Percentiles rank a stretch among this genome's conserved stretches.
phyloP scores from a whole-genome alignment of 805 yeast species.

The Teunomyces pallodes region DNA sequence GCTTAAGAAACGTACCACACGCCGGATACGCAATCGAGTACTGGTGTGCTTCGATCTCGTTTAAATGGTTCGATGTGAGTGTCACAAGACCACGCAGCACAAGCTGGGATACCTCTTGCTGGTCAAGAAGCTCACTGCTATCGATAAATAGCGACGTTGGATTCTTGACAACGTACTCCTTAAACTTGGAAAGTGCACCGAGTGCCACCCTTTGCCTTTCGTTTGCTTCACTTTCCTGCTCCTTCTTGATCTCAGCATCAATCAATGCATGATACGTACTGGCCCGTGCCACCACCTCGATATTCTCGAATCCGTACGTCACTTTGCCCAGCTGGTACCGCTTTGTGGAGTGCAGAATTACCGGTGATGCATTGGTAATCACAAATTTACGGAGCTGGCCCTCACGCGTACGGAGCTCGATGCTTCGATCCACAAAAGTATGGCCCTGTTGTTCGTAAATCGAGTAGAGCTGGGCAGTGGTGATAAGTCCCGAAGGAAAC shows the following conservation, averaged over 20 bases:
- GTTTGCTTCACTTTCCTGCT: conserved; percentile 8
- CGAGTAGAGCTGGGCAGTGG: conserved; percentile 49
- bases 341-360: conserved; percentile 36
- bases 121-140: conserved; percentile 13
- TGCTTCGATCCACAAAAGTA: conserved; percentile 48
- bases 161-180: conserved; percentile 16
- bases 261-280: conserved; percentile 22
- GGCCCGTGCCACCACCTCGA: conserved; percentile 33
- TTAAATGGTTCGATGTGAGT: conserved; percentile 42
- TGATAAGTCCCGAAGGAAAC: conserved; percentile 40
- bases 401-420: conserved; percentile 35
- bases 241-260: conserved; percentile 8
- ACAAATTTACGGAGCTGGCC: conserved; percentile 40
- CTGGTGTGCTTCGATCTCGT: conserved; percentile 37
- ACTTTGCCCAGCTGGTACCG: conserved; percentile 33
- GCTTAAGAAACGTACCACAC: conserved; percentile 47
- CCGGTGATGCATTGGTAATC: conserved; percentile 44
- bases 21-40: conserved; percentile 48
- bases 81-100: conserved; percentile 45
- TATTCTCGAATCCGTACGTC: conserved; percentile 43
- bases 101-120: conserved; percentile 28
- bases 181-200: conserved; percentile 20
- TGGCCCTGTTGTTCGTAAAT: conserved; percentile 42
- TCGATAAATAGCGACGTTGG: conserved; percentile 30
- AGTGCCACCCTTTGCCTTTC: too few species aligned